Evolutionary conservation across 2,329 filamentous ascomycete species (phyloP).

Genomic region (Beauveria caledonica): DNA sequence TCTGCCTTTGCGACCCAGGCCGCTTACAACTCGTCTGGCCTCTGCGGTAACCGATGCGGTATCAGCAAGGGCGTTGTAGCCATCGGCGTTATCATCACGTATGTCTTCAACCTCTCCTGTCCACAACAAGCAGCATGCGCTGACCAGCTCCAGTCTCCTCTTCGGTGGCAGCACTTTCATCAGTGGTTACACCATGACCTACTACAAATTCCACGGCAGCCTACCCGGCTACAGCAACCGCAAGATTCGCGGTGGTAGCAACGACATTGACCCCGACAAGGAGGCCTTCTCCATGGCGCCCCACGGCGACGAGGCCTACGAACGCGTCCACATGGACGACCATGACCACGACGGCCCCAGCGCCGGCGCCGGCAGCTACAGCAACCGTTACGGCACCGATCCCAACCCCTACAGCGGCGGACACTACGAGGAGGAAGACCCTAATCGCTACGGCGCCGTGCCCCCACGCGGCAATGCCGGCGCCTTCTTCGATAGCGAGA

Average conservation of each 20-base stretch:
- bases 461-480: conserved; percentile 27
- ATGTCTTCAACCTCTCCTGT: conserved; percentile 22
- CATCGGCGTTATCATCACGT: conserved; percentile 56
- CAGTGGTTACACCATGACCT: conserved; percentile 52
- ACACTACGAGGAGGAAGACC: conserved; percentile 30
- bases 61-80: conserved; percentile 56
- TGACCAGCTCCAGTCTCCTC: conserved; percentile 38
- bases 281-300: conserved; percentile 60
- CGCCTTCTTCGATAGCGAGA: conserved; percentile 41
- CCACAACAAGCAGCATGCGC: background rate
- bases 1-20: conserved; percentile 60
- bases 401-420: conserved; percentile 29
- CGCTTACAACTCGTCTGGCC: conserved; percentile 49
- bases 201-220: conserved; percentile 53
- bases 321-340: conserved; percentile 50
- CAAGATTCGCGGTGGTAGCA: conserved; percentile 29
- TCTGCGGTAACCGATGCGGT: conserved; percentile 49
- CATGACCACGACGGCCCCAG: conserved; percentile 34
- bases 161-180: conserved; percentile 46
- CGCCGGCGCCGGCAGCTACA: conserved; percentile 20
- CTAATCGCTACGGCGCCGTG: conserved; percentile 30
- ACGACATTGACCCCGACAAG: conserved; percentile 60
- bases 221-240: conserved; percentile 53
- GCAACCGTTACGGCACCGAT: conserved; percentile 27
- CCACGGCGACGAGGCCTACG: conserved; percentile 59